A percentile compares a stretch with the other conserved stretches of the same genome.
Conservation (phyloP, 202 grass and related monocot genomes). For the Saccharum hybrid region DNA sequence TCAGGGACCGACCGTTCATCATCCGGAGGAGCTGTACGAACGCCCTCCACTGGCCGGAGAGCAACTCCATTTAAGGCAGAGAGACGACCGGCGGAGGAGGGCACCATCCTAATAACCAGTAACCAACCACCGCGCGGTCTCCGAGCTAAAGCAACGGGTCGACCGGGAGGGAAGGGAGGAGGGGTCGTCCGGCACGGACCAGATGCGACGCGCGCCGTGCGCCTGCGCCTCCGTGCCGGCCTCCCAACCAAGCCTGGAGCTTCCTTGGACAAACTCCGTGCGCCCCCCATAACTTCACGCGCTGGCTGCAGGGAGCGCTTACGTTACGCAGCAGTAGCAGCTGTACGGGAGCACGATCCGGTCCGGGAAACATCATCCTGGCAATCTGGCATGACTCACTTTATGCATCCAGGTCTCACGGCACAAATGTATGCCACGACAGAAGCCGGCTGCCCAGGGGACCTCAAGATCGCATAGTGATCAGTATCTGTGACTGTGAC, state of each 20-base stretch:
- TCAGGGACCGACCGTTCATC: too few species aligned
- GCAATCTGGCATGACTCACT: neutral
- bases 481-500: neutral
- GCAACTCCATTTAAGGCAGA: neutral
- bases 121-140: neutral
- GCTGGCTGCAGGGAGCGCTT: neutral
- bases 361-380: neutral
- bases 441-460: neutral
- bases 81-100: slow-evolving; percentile 14
- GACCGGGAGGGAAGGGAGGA: neutral
- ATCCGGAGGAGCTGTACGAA: neutral
- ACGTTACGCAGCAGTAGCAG: neutral
- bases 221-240: too few species aligned
- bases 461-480: neutral
- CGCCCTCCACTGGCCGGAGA: neutral
- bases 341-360: neutral
- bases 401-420: neutral
- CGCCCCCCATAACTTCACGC: slow-evolving; percentile 1
- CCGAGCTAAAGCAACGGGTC: neutral
- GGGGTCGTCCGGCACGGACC: neutral
- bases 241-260: too few species aligned
- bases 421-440: neutral
- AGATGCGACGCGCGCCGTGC: neutral
- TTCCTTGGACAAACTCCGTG: too few species aligned
- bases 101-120: neutral